phyloP scores from a whole-genome alignment of 495 filamentous ascomycete genomes.

The Podospora sp. region DNA sequence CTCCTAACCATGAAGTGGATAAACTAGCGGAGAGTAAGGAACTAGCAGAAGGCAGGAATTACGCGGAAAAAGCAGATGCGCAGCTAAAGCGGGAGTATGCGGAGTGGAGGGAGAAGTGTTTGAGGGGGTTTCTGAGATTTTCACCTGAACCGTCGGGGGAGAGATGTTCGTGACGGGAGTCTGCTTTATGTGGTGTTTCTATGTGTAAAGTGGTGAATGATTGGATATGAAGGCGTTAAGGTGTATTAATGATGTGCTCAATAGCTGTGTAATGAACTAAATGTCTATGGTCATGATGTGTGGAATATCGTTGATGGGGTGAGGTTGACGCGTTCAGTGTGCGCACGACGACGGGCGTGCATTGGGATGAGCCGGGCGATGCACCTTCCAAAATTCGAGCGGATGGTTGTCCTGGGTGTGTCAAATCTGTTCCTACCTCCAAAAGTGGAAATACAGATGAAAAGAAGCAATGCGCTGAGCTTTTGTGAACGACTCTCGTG shows the following conservation, averaged over 20 bases:
- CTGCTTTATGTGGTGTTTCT: background rate
- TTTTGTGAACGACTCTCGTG: too few relatives aligned
- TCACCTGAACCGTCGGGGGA: background rate
- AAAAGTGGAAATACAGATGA: too few relatives aligned
- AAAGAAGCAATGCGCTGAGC: too few relatives aligned
- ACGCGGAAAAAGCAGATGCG: background rate
- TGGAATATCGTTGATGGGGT: background rate
- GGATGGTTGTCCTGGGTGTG: background rate
- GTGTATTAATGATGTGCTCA: background rate
- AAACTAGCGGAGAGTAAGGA: background rate
- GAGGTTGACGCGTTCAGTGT: background rate
- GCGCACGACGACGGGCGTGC: background rate
- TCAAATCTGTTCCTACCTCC: background rate
- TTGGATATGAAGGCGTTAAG: background rate
- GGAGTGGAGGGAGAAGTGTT: background rate
- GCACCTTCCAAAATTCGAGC: background rate
- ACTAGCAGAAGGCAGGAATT: background rate
- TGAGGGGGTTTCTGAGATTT: background rate
- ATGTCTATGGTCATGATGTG: background rate
- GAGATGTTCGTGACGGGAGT: background rate
- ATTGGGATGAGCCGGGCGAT: background rate
- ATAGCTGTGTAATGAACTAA: background rate
- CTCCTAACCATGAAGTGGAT: background rate
- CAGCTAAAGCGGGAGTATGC: background rate
- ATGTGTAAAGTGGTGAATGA: too few relatives aligned